phyloP scores from a whole-genome alignment of 2,329 filamentous ascomycete species.

The Colletotrichum tanaceti region DNA sequence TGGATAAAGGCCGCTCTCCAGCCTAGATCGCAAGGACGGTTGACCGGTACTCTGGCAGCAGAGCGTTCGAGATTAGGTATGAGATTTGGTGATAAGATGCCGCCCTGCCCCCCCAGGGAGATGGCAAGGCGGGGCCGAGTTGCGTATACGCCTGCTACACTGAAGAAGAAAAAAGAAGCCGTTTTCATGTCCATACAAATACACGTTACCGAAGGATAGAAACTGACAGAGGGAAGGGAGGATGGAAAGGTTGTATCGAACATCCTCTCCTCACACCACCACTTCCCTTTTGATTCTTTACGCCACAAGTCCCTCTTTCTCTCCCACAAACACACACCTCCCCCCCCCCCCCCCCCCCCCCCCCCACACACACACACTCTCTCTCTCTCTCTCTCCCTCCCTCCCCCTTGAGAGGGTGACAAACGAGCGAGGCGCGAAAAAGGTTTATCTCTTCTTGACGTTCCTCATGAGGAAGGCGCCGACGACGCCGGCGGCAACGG shows the following conservation, averaged over 20 bases:
- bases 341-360: not conserved
- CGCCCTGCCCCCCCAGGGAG: not conserved
- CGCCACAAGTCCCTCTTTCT: not conserved
- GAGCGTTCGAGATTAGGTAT: not conserved
- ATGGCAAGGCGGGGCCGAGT: slow-evolving; percentile 15
- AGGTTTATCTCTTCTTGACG: slow-evolving; percentile 66
- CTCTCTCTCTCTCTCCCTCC: slow-evolving; percentile 6
- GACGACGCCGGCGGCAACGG: slow-evolving; percentile 91
- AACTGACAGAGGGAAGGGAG: too few species aligned
- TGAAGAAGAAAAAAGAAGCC: slow-evolving; percentile 27
- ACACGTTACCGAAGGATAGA: slow-evolving; percentile 33
- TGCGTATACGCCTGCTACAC: slow-evolving; percentile 38
- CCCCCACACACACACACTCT: not conserved
- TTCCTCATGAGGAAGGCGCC: slow-evolving; percentile 88
- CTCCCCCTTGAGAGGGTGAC: not conserved
- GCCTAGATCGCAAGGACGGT: too few species aligned
- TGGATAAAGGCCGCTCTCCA: too few species aligned
- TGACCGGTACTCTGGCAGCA: too few species aligned
- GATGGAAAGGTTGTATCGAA: not conserved
- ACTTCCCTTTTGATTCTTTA: not conserved
- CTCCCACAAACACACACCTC: not conserved
- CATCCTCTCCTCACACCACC: not conserved
- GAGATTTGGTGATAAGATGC: not conserved
- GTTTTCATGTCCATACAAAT: slow-evolving; percentile 37
- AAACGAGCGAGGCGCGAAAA: too few species aligned